Evolutionary conservation across 2,329 filamentous ascomycete genomes (phyloP), one percentile per base, ranked within the genome.

Genomic region (Rhynchosporium secalis): DNA sequence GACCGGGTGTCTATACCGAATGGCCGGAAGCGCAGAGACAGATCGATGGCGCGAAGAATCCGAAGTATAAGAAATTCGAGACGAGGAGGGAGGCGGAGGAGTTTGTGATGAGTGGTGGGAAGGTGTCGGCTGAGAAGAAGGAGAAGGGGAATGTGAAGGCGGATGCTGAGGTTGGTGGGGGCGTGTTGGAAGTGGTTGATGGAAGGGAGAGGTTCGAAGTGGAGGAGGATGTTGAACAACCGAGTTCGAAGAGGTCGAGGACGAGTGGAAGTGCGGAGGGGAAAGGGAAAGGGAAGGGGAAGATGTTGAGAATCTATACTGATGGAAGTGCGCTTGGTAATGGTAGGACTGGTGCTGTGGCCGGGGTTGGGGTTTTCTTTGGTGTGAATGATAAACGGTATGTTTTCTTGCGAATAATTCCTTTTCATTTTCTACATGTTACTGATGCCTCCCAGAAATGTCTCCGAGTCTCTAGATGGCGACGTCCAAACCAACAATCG

Each of bases 401-500:
- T 40, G 72, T 73, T 49, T 62, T 49, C 36, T 54, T 52, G 20
- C 36, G 15, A 20, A 33, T 38, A 28, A 3, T 38, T 7, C 10
- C 15, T 4, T 29, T 36, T 13, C 43, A 29, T 28, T 43, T 31
- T 46, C 43, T 46, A 6, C 8, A 46, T 26, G 43, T 52, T 48
- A 31, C 40, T 57, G 8, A 61, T 10, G 7, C n/a, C 20, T 65
- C 54, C n/a, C 9, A 87, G 85, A 68, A 90, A 90, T 71, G 77
- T 75, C 38, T 73, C 74, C 15, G 74, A 74, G 61, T 63, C 68
- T 40, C 65, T 75, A 1, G 56, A 66, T 45, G 73, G 73, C 20
- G 29, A 31, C 4, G 61, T 82, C 9, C 95, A 98, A 76, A 98
- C 95, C 0, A 99, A 99, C 74, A 92, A 98, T 75, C 90, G 95